Base-by-base conservation (phyloP, 352 stramenopile genomes). In the Globisporangium okanoganense region DNA sequence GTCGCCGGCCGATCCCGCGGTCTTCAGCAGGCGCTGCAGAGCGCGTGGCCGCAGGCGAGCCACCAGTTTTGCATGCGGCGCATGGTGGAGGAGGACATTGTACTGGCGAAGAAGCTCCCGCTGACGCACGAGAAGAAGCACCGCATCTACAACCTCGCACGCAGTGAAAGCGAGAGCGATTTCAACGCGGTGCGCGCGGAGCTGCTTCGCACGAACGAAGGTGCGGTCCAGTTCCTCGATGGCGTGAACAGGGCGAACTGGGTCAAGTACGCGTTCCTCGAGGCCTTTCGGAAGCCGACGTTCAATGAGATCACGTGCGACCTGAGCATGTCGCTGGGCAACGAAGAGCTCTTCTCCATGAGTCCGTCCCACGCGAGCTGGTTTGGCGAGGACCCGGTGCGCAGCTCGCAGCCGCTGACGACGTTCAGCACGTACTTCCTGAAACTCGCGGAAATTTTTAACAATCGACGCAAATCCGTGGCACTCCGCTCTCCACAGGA, bases 251-350 rank as follows among this genome's bases (percentile, higher is more conserved):
- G 76, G 24, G 64, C 75, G 2, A 79, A 76, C 36, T 92, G 83
- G 83, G 80, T 92, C 51, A 90, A 90, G 59, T 92, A 88, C 53
- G 80, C 80, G 2, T 92, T 92, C 56, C 53, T 89, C 8, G 80
- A 89, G 35, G 64, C 67, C 18, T 87, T 81, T 61, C 79, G 75
- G 27, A 74, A 82, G 9, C 80, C 83, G 24, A 92, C 80, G 38
- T 92, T 88, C 58, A 84, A 88, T 40, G 75, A 90, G 41, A 61
- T 92, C 27, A 87, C 83, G 50, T 85, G 74, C 1, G 83, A 92
- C 52, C 62, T 92, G 18, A 74, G 66, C 2, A 79, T 79, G 72
- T 56, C 66, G 1, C 63, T 66, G 33, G 71, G 73, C 47, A 76
- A 61, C 35, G 74, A 82, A 22, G 74, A 82, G 8, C 65, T 82